phyloP scores from a whole-genome alignment of 805 yeast genomes.

The Candida tammaniensis region DNA sequence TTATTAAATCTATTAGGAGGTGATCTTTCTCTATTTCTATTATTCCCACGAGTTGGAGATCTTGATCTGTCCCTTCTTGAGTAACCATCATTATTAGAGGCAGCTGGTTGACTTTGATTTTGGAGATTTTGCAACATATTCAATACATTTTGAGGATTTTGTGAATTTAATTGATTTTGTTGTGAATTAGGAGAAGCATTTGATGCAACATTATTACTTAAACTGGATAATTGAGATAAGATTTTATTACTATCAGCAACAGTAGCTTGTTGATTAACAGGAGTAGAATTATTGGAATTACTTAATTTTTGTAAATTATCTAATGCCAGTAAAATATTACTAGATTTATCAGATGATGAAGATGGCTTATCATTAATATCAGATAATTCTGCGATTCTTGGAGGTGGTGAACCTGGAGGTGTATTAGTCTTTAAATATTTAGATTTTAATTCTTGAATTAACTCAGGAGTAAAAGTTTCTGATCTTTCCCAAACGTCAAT shows the following conservation, averaged over 20 bases:
- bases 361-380: neutral
- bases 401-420: conserved; percentile 66
- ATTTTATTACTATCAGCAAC: conserved; percentile 24
- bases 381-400: conserved; percentile 7
- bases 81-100: conserved; percentile 23
- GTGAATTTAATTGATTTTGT: conserved; percentile 42
- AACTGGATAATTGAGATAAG: conserved; percentile 42
- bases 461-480: conserved; percentile 63
- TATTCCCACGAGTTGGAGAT: conserved; percentile 41
- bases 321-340: conserved; percentile 65
- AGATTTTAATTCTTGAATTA: conserved; percentile 53
- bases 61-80: conserved; percentile 53
- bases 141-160: conserved; percentile 15
- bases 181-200: conserved; percentile 21
- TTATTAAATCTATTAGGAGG: conserved; percentile 14
- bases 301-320: conserved; percentile 56
- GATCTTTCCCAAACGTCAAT: conserved; percentile 92
- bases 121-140: conserved; percentile 8
- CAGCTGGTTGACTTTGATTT: conserved; percentile 15
- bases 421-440: conserved; percentile 65
- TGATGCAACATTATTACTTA: conserved; percentile 17
- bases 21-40: conserved; percentile 26
- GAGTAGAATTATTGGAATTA: conserved; percentile 30
- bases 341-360: conserved; percentile 42
- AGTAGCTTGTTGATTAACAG: conserved; percentile 14